Base-by-base conservation (phyloP, 768 basidiomycete species). In the Hygrocybe coccinea region DNA sequence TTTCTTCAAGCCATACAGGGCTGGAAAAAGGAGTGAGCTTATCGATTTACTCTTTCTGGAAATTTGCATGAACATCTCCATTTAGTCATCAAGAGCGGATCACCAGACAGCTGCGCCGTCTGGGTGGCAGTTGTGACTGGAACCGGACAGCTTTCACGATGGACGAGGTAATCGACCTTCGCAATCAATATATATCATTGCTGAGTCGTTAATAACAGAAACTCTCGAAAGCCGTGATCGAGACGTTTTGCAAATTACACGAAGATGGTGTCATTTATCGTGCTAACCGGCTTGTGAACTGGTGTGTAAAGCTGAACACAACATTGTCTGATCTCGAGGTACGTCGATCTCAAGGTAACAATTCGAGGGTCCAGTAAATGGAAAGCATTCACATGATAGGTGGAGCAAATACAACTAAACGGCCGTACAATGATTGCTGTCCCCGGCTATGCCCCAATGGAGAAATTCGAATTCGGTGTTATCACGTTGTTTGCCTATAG, bases 71-170 rank as follows among this genome's bases (percentile, higher is more conserved):
- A 15, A 17, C 11, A 11, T 50, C 24, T 36, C 36, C 34, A 37
- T 10, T 15, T n/a, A 95, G 92, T 56, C 98, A 98, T 67, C 94
- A 98, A 68, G 77, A 74, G 17, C 84, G 89, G 46, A 99, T 98
- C 67, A 92, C 93, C 5, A 84, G 83, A 57, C 97, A 98, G 67
- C 77, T 97, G 41, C 77, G 85, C 54, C 79, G 95, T 54, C 80
- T 98, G 2, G 97, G 97, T 41, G 93, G 88, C 19, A 95, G 91
- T 52, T 93, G 87, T 60, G 95, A 99, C 65, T 98, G 97, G 95
- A 81, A 85, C 65, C 83, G 94, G 19, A 86, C 85, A 0, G 93
- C 94, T 1, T 99, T 98, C 71, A 98, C 95, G 3, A 95, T 97
- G 94, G 80, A 87, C 68, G 85, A 89, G 59, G 92, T 92, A 51